Base-by-base conservation (phyloP, 768 basidiomycete species). In the Mycena belliarum region DNA sequence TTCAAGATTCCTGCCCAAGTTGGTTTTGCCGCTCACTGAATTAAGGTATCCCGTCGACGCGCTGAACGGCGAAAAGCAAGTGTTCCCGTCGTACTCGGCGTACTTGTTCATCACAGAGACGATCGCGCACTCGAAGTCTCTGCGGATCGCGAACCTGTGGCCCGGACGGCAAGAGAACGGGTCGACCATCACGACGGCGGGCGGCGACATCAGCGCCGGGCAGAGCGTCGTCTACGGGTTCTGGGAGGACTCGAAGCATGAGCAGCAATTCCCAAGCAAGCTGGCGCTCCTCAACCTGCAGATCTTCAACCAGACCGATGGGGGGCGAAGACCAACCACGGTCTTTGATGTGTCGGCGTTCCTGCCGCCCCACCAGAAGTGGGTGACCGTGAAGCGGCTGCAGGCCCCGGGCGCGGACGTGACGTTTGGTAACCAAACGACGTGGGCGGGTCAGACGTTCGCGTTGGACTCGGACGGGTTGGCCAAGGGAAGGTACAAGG, bases 21-120 rank as follows among this genome's bases (percentile, higher is more conserved):
- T n/a, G 11, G 20, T 15, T 35, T 35, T 15, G 9, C 24, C 28
- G 10, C n/a, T 60, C 23, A 50, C 41, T 38, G 4, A 4, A 18
- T 6, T 4, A 48, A 82, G 79, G 78, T 80, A 79, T 55, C 80
- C 81, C 4, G 75, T 78, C 9, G 72, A 78, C 53, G 82, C 79
- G 33, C 59, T 65, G 33, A 81, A 79, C 49, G 79, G 80, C n/a
- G 76, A 76, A 7, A 66, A 78, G 45, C 73, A 80, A 66, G 81
- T 82, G 7, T 80, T 82, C 68, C 82, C 81, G 1, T 73, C 79
- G n/a, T 82, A 82, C 52, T 75, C 74, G 5, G 72, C 81, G n/a
- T 81, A 82, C 55, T 68, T 83, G 12, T 82, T 82, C 59, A 69
- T 82, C 51, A 68, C 77, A 15, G 82, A 84, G 59, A 70, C 80